Percentiles rank a stretch among this genome's conserved stretches.
Conservation (phyloP, 148 eudicot species). For the Chenopodium quinoa region DNA sequence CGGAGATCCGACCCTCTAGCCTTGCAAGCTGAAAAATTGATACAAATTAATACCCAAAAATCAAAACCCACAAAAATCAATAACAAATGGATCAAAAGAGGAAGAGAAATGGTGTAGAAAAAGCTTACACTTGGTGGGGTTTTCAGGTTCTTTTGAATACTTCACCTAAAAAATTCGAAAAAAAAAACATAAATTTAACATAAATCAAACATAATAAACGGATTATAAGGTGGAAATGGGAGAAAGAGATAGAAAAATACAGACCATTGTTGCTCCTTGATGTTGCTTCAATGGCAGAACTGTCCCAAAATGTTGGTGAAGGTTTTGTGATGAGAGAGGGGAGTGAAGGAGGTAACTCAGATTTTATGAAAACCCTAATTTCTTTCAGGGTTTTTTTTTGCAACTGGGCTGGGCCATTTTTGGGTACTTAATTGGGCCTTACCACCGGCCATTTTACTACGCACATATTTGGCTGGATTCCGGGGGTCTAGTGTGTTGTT, state of each 20-base stretch:
- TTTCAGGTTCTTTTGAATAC: slow-evolving; percentile 67
- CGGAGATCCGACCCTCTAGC: slow-evolving; percentile 71
- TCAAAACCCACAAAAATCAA: neutral
- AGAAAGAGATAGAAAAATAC: neutral
- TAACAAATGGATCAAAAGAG: neutral
- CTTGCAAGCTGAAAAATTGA: slow-evolving; percentile 54
- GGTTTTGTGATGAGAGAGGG: no score
- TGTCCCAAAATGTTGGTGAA: neutral
- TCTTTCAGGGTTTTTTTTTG: no score
- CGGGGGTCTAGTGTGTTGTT: no score
- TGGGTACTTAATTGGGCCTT: no score
- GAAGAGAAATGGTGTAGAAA: neutral
- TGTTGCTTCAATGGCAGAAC: neutral
- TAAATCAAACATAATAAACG: neutral
- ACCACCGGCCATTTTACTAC: no score
- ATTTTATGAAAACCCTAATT: no score
- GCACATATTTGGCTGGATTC: no score
- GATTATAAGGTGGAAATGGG: neutral
- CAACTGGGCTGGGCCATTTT: no score
- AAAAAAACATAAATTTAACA: neutral
- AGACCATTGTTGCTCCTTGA: slow-evolving; percentile 16
- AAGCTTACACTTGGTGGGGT: slow-evolving; percentile 60
- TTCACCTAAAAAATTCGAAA: slow-evolving; percentile 33
- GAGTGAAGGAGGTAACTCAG: no score
- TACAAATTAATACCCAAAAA: neutral